Evolutionary conservation across 1,284 basidiomycete species (phyloP).

Genomic region (Melanopsichium pennsylvanicum): DNA sequence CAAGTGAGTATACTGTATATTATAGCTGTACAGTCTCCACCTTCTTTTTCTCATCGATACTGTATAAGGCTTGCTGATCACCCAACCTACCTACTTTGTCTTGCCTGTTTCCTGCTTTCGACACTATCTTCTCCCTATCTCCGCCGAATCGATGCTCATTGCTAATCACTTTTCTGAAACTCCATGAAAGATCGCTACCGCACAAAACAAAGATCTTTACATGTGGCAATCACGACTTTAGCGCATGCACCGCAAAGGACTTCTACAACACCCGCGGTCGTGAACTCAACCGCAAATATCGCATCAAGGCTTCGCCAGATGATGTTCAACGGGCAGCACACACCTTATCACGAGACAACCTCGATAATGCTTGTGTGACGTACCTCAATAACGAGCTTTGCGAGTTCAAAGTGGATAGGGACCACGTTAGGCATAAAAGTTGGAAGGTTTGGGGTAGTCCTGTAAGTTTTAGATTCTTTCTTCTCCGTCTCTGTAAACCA

Average conservation of each 20-base stretch:
- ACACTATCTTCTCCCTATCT: too few relatives aligned
- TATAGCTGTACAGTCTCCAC: too few relatives aligned
- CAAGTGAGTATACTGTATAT: slow-evolving; percentile 22
- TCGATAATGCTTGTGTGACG: not conserved
- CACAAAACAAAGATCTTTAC: slow-evolving; percentile 37
- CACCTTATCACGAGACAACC: not conserved
- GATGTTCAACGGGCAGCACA: slow-evolving; percentile 5
- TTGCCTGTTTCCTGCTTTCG: too few relatives aligned
- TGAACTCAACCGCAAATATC: slow-evolving; percentile 24
- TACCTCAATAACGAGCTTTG: slow-evolving; percentile 29
- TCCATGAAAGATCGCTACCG: slow-evolving; percentile 24
- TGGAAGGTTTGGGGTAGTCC: slow-evolving; percentile 47
- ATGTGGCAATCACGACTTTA: slow-evolving; percentile 49
- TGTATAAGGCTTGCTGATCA: too few relatives aligned
- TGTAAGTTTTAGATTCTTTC: not conserved
- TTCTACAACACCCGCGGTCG: slow-evolving; percentile 28
- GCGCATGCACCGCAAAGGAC: slow-evolving; percentile 6
- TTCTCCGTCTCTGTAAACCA: not conserved
- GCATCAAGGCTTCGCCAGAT: slow-evolving; percentile 7
- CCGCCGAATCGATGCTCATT: too few relatives aligned
- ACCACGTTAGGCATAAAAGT: slow-evolving; percentile 5
- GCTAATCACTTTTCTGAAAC: too few relatives aligned
- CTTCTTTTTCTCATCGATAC: too few relatives aligned
- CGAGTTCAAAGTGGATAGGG: slow-evolving; percentile 18
- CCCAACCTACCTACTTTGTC: too few relatives aligned